A percentile compares a stretch with the other conserved stretches of the same genome.
Conservation (phyloP, 805 yeast species). For the Yarrowia hollandica region DNA sequence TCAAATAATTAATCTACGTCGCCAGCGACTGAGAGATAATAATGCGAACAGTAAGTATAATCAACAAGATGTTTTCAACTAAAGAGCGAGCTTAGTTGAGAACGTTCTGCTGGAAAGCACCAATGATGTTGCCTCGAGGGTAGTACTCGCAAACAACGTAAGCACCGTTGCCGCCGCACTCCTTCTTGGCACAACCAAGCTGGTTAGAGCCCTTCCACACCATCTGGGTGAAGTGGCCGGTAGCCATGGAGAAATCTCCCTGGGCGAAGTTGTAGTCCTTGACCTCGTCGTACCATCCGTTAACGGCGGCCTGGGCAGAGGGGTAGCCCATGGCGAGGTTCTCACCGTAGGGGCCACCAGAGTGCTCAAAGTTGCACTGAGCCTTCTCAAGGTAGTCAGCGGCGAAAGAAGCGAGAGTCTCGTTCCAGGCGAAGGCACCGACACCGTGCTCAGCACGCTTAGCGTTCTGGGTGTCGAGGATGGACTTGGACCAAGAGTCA, state of each 20-base stretch:
- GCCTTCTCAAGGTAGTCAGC: slow-evolving; percentile 49
- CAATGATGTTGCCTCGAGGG: slow-evolving; percentile 64
- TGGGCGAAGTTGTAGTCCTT: slow-evolving; percentile 51
- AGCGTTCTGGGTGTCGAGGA: slow-evolving; percentile 36
- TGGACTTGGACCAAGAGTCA: slow-evolving; percentile 30
- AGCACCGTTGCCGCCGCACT: slow-evolving; percentile 55
- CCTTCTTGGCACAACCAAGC: slow-evolving; percentile 71
- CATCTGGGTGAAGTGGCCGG: slow-evolving; percentile 83
- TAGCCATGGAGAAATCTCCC: slow-evolving; percentile 45
- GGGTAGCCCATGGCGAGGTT: slow-evolving; percentile 75
- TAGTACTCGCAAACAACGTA: slow-evolving; percentile 75
- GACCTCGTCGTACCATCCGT: slow-evolving; percentile 77
- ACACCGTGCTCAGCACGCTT: slow-evolving; percentile 38
- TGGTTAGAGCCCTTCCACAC: slow-evolving; percentile 65
- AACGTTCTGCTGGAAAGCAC: slow-evolving; percentile 36
- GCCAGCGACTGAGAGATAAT: slow-evolving; percentile 26
- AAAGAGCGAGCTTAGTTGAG: background rate
- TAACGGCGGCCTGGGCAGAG: slow-evolving; percentile 48
- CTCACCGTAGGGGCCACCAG: slow-evolving; percentile 71
- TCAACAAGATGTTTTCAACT: background rate
- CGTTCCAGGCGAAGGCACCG: slow-evolving; percentile 55
- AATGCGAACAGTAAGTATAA: slow-evolving; percentile 16
- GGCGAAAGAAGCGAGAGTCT: slow-evolving; percentile 55
- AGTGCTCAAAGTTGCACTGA: slow-evolving; percentile 60
- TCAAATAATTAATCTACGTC: slow-evolving; percentile 24